Base-by-base conservation (phyloP, 345 rosid genomes). In the Gossypium raimondii region DNA sequence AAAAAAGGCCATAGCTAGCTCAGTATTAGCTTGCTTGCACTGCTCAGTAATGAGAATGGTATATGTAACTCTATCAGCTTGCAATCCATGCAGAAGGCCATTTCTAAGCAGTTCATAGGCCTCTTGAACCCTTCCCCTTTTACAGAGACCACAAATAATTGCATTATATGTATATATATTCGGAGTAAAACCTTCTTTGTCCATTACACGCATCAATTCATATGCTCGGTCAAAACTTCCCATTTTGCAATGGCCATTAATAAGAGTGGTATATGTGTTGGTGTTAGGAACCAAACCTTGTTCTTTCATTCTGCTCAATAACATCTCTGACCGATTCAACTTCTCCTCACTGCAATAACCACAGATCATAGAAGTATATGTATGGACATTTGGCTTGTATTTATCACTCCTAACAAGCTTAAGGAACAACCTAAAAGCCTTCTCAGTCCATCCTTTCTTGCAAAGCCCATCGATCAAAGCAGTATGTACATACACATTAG, bases 381-480 rank as follows among this genome's bases (percentile, higher is more conserved):
- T 89, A 83, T 85, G 87, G 59, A 85, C 94, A 79, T 94, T 94
- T 0, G 89, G 97, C 80, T 89, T 90, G 84, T 94, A 87, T 76
- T 47, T 82, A 55, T 63, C 45, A 34, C 67, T 62, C 67, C 89
- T 87, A 72, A 90, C 92, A 16, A 90, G 93, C 87, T 92, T 92
- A 79, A 94, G 80, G 50, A 94, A 94, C 78, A 92, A 73, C 75
- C 97, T 89, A 74, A 92, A 94, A 48, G 93, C 97, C 83, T 89
- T 94, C 68, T 94, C 98, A 7, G 91, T 94, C 98, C 97, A 92
- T 10, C 97, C 90, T 76, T 90, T 92, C 87, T 85, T 92, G 81
- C 98, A 92, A 56, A 94, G 78, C 61, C 97, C 97, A 62, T 94
- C 92, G 71, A 92, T 90, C 73, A 94, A 80, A 50, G 79, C 84